Evolutionary conservation across 2,329 filamentous ascomycete genomes (phyloP), one percentile per base, ranked within the genome.

Genomic region (Colletotrichum scovillei): DNA sequence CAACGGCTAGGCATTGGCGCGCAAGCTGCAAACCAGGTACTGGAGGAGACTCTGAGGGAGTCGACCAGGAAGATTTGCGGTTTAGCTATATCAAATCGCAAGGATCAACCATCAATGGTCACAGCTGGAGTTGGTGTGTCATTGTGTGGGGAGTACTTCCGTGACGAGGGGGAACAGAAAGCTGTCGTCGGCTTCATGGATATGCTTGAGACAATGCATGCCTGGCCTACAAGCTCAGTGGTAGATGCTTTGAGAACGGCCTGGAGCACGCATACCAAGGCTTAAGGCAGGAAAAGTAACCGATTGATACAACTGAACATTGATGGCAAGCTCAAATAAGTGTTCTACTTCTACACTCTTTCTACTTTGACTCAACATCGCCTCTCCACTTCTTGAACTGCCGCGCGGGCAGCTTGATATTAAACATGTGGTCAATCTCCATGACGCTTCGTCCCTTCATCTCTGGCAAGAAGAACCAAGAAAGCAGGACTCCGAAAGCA

Each of bases 371-470:
- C 42, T 59, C 53, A 0, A 9, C 8, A 4, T 72, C 57, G 0
- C 19, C 69, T 42, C 28, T 62, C 69, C 69, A 72, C 7, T 87
- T 79, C 80, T 85, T 88, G 86, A 86, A 89, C 76, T 89, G 78
- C 78, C 90, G 86, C 76, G 90, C 89, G 0, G 80, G 84, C 26
- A 91, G 80, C 68, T 81, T 80, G 76, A 89, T 87, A 58, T 83
- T 84, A 83, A 90, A 90, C 79, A 90, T 70, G 76, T 90, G 90
- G 78, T 91, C 89, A 76, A 90, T 89, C 86, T 72, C 66, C 49
- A 42, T 49, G 2, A 68, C 63, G 1, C 78, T 85, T n/a, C 86
- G 78, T 1, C 85, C 85, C 77, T 86, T 87, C 80, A 88, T 89
- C 76, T 91, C 88, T 0, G 89, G 88, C 0, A 90, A 78, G 42